These are phyloP conservation scores for Secale cereale DNA, from an alignment of 176 grass and related monocot species.

Conservation along the genomic window DNA sequence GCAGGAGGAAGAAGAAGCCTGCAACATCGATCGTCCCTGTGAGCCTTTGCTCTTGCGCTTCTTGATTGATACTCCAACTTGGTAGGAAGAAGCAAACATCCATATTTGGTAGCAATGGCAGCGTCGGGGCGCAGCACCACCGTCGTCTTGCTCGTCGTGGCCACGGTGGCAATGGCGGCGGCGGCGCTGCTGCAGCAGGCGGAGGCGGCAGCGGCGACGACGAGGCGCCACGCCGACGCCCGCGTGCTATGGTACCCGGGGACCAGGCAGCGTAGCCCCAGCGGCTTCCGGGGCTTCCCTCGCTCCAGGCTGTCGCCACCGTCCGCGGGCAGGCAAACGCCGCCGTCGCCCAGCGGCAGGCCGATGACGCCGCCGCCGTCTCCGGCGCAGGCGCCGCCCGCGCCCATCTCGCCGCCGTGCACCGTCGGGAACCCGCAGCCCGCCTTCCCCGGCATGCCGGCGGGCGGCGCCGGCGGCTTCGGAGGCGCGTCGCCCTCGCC, in stretches of 20 bases:
- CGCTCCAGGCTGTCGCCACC: not conserved
- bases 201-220: not conserved
- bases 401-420: not conserved
- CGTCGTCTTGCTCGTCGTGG: not conserved
- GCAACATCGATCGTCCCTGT: not conserved
- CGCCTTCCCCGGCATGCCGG: slow-evolving; percentile 26
- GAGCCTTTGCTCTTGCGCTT: not conserved
- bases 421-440: not conserved
- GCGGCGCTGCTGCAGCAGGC: not conserved
- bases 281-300: slow-evolving; percentile 23
- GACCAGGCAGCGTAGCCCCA: slow-evolving; percentile 15
- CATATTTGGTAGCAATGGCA: not conserved
- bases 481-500: not conserved
- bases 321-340: not conserved
- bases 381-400: not conserved
- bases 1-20: not conserved
- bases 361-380: not conserved
- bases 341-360: not conserved
- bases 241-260: slow-evolving; percentile 17
- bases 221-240: not conserved
- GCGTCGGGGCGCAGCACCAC: not conserved
- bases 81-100: not conserved
- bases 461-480: not conserved
- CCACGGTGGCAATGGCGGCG: not conserved
- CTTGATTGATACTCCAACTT: not conserved